Base-by-base conservation (phyloP, 768 basidiomycete species). In the Suillus paluster region DNA sequence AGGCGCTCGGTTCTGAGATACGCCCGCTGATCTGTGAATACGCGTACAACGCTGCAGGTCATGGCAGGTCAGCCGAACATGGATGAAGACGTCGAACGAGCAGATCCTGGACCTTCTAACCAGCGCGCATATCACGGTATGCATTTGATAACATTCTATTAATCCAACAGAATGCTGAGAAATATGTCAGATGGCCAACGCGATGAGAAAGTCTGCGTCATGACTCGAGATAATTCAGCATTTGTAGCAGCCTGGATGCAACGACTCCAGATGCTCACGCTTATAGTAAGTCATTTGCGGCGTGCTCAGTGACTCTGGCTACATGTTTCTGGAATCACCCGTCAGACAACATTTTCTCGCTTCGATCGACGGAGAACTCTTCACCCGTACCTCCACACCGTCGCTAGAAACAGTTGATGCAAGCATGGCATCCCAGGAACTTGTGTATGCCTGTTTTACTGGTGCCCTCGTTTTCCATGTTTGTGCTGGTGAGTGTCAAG, bases 11-110 rank as follows among this genome's bases (percentile, higher is more conserved):
- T 17, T 25, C 9, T 25, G 33, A 11, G 30, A 15, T 7, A 3
- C 3, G 7, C 5, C 23, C 5, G 2, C 12, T 23, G 21, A 74
- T 75, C 44, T 88, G 88, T 69, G 74, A 86, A 62, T 85, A 84
- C 65, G 70, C 71, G 14, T 81, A 68, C 63, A 85, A 86, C 66
- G 82, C 84, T 10, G 69, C 71, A 57, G 15, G 53, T 23, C 21
- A 54, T 15, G 52, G 14, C 52, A 21, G 21, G 34, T 54, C 53
- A 38, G 14, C 33, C 33, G n/a, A n/a, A 49, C 25, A 30, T 49
- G 48, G 17, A 33, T 33, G 21, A 12, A 21, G 53, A 54, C 10
- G 23, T 54, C 53, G 53, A 54, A 15, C 36, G 36, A 38, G 53
- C 36, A 7, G 36, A 19, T 5, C 27, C 17, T 27, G 17, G 53